These are phyloP conservation scores for Termitomyces sp. DNA, from an alignment of 768 basidiomycete species.

Conservation along the genomic window DNA sequence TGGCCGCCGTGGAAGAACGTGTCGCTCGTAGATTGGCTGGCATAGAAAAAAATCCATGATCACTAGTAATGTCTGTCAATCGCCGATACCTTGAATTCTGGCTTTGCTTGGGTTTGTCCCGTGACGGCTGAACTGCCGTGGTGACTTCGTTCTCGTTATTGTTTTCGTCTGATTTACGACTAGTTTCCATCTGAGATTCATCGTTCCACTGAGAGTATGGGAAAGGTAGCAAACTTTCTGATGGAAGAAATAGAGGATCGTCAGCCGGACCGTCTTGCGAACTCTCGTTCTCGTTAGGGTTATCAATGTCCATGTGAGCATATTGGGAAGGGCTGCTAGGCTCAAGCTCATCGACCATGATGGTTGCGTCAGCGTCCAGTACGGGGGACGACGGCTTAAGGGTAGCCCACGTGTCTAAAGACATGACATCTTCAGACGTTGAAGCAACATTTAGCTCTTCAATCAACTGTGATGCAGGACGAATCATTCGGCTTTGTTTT, in stretches of 20 bases:
- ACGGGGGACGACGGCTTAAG: constrained; percentile 18
- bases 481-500: constrained; percentile 9
- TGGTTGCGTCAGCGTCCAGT: constrained; percentile 17
- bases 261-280: constrained; percentile 3
- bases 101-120: constrained; percentile 10
- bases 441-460: constrained; percentile 3
- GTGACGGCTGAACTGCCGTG: constrained; percentile 23
- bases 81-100: constrained; percentile 34
- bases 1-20: constrained; percentile 19
- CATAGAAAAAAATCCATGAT: constrained; percentile 27
- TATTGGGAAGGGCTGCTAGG: constrained; percentile 17
- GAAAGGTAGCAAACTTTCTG: constrained; percentile 50
- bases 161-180: constrained; percentile 12
- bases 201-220: constrained; percentile 49
- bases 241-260: constrained; percentile 46
- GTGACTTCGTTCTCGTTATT: constrained; percentile 36
- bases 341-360: constrained; percentile 24
- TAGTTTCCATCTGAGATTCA: constrained; percentile 6
- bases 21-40: constrained; percentile 29
- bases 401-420: constrained; percentile 20
- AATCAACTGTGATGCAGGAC: constrained; percentile 7
- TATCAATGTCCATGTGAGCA: not conserved
- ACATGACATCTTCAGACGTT: constrained; percentile 11
- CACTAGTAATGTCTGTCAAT: constrained; percentile 53
- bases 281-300: not conserved